Evolutionary conservation across 2,329 filamentous ascomycete species (phyloP).

Genomic region (Verticillium nonalfalfae): DNA sequence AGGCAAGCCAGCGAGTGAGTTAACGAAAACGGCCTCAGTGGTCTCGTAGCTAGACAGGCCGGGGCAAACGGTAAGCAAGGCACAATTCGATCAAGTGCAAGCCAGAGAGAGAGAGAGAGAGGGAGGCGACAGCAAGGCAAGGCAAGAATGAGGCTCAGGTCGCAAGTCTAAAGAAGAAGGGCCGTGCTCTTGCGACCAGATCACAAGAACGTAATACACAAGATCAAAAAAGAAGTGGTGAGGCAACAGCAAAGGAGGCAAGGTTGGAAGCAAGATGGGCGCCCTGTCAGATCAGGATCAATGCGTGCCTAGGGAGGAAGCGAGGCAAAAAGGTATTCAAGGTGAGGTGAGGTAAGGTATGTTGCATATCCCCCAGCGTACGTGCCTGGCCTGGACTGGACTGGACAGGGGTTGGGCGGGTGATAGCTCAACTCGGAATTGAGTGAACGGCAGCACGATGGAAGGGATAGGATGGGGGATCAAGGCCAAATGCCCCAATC

Average conservation of each 20-base stretch:
- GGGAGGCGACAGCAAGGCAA: not conserved
- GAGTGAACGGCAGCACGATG: not conserved
- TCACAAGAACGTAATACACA: too few relatives aligned
- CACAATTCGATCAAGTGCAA: not conserved
- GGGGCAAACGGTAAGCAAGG: not conserved
- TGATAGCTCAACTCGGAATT: not conserved
- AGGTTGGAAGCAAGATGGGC: not conserved
- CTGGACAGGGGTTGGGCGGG: not conserved
- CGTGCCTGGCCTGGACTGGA: not conserved
- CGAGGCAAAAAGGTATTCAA: too few relatives aligned
- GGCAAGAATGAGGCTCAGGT: too few relatives aligned
- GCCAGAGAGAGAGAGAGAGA: not conserved
- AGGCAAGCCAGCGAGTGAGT: too few relatives aligned
- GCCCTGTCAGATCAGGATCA: not conserved
- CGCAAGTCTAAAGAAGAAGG: too few relatives aligned
- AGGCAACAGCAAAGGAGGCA: not conserved
- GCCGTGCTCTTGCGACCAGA: too few relatives aligned
- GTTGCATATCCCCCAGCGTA: not conserved
- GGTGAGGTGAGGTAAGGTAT: too few relatives aligned
- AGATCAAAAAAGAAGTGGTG: not conserved
- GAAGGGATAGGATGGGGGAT: not conserved
- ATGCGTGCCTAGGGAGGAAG: not conserved
- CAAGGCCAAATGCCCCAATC: not conserved
- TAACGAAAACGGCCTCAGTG: too few relatives aligned
- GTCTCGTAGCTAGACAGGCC: too few relatives aligned